These are phyloP conservation scores for Candida glaebosa DNA, from an alignment of 805 yeast species.

Conservation along the genomic window DNA sequence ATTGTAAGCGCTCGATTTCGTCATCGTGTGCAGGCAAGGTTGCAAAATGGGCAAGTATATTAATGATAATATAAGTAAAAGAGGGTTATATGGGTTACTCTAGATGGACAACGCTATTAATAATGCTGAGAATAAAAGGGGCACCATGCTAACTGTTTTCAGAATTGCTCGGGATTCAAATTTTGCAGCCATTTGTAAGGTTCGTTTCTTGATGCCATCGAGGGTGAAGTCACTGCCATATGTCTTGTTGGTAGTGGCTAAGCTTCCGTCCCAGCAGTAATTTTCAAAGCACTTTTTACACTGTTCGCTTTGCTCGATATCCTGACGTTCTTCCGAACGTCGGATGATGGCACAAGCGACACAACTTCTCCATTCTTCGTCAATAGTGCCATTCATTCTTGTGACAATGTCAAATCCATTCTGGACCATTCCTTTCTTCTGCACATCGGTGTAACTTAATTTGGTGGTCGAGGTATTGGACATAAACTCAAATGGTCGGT, in stretches of 20 bases:
- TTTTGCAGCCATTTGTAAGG: background rate
- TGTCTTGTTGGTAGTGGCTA: background rate
- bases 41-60: background rate
- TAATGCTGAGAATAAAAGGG: background rate
- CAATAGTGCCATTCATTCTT: slow-evolving; percentile 32
- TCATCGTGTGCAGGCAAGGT: too few species aligned
- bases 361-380: slow-evolving; percentile 34
- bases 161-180: background rate
- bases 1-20: too few species aligned
- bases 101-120: background rate
- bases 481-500: slow-evolving; percentile 30
- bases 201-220: background rate
- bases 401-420: slow-evolving; percentile 37
- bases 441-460: slow-evolving; percentile 30
- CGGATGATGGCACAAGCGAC: slow-evolving; percentile 40
- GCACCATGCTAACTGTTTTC: background rate
- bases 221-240: background rate
- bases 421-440: slow-evolving; percentile 32
- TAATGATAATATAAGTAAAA: background rate
- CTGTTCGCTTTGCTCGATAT: slow-evolving; percentile 30
- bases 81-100: background rate
- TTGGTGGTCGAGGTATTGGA: slow-evolving; percentile 34
- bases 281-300: slow-evolving; percentile 33
- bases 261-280: slow-evolving; percentile 40
- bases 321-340: slow-evolving; percentile 39